Percentiles rank a stretch among this genome's conserved stretches.
Conservation (phyloP, 2,329 filamentous ascomycete genomes). For the Dactylella cylindrospora region DNA sequence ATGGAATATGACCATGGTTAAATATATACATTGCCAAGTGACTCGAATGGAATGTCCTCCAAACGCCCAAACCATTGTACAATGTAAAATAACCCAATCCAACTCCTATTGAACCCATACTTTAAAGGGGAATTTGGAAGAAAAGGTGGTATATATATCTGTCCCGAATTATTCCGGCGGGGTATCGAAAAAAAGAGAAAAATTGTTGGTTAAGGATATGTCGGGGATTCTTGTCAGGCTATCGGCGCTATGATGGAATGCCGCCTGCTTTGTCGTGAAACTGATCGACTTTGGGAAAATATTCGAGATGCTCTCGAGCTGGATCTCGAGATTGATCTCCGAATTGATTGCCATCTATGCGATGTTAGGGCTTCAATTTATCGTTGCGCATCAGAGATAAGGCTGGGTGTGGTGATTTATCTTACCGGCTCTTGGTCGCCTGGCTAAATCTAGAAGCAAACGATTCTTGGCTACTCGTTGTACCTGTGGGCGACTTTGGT, state of each 20-base stretch:
- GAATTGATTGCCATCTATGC: conserved; percentile 38
- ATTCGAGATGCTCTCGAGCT: conserved; percentile 39
- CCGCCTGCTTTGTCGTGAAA: conserved; percentile 30
- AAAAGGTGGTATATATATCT: too few species aligned
- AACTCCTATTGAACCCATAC: too few species aligned
- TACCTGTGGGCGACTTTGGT: conserved; percentile 34
- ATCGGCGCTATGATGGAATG: conserved; percentile 38
- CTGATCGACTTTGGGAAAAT: conserved; percentile 18
- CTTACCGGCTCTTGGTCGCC: conserved; percentile 35
- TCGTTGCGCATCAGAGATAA: not conserved
- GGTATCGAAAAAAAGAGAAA: not conserved
- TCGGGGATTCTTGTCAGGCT: too few species aligned
- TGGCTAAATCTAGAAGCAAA: conserved; percentile 35
- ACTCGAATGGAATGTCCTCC: too few species aligned
- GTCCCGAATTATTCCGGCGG: too few species aligned
- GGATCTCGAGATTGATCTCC: conserved; percentile 31
- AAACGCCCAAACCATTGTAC: too few species aligned
- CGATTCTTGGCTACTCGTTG: conserved; percentile 32
- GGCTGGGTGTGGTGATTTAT: too few species aligned
- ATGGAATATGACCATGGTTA: conserved; percentile 13
- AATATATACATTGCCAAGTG: conserved; percentile 26
- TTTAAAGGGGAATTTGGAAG: too few species aligned
- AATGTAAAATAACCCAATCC: too few species aligned
- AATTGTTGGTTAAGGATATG: not conserved
- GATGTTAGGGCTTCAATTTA: not conserved